phyloP scores from a whole-genome alignment of 2,329 filamentous ascomycete species.

The Botrytis porri region DNA sequence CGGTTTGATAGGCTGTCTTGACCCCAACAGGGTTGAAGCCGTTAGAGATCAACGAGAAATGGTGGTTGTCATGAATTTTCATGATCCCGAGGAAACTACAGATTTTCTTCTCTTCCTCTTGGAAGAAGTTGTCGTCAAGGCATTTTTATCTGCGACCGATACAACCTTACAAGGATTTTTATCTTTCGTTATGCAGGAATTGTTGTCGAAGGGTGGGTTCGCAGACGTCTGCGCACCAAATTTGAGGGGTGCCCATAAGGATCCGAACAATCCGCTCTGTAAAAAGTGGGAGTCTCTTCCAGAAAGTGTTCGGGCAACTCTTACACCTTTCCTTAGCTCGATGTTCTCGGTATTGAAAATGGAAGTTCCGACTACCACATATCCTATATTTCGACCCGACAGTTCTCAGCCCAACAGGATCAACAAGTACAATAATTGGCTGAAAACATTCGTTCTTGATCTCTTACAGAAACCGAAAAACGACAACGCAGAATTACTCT shows the following conservation, averaged over 20 bases:
- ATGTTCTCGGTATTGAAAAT: conserved; percentile 70
- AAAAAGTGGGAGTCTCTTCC: conserved; percentile 76
- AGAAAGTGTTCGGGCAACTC: conserved; percentile 70
- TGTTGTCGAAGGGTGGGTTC: conserved; percentile 76
- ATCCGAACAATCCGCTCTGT: conserved; percentile 55
- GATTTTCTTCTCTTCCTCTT: conserved; percentile 85
- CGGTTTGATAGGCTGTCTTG: conserved; percentile 85
- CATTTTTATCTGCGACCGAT: conserved; percentile 88
- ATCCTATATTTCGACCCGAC: conserved; percentile 63
- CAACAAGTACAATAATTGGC: conserved; percentile 80
- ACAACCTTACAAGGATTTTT: conserved; percentile 85
- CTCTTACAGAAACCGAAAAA: conserved; percentile 76
- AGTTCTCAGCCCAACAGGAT: conserved; percentile 56
- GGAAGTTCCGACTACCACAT: conserved; percentile 52
- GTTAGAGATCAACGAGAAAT: conserved; percentile 77
- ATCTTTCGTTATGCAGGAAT: conserved; percentile 90
- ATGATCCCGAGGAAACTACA: conserved; percentile 70
- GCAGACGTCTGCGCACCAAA: conserved; percentile 47
- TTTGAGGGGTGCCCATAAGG: conserved; percentile 39
- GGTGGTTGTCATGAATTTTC: conserved; percentile 84
- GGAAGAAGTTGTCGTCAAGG: conserved; percentile 82
- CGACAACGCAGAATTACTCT: conserved; percentile 71
- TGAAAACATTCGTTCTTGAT: conserved; percentile 76
- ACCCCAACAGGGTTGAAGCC: conserved; percentile 83
- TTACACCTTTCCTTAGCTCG: conserved; percentile 86